Conservation (phyloP, 106 monocot species). For the Xerophyta viscosa region DNA sequence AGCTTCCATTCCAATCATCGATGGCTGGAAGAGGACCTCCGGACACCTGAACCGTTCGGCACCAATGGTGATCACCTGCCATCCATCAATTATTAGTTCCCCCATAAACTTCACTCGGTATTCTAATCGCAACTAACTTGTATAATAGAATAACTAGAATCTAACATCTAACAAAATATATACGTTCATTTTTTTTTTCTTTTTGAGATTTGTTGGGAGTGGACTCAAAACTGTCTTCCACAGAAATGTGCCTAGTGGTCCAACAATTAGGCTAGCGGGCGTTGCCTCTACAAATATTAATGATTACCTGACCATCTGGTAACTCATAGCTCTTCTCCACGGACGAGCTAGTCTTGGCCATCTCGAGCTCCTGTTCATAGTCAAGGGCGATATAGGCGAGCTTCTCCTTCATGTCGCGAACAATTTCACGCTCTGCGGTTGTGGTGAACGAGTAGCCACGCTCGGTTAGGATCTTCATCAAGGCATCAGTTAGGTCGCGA, state of each 20-base stretch:
- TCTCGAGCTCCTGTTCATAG: slow-evolving; percentile 21
- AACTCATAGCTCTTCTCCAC: slow-evolving; percentile 26
- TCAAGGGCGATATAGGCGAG: slow-evolving; percentile 21
- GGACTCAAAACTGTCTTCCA: too few relatives aligned
- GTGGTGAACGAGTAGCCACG: slow-evolving; percentile 26
- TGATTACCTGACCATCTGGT: slow-evolving; percentile 23
- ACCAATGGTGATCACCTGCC: slow-evolving; percentile 29
- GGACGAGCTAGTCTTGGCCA: slow-evolving; percentile 13
- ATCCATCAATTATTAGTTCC: too few relatives aligned
- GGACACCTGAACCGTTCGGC: slow-evolving; percentile 26
- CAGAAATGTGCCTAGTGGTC: too few relatives aligned
- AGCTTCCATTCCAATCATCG: slow-evolving; percentile 27
- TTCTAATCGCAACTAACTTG: too few relatives aligned
- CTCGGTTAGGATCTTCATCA: slow-evolving; percentile 23
- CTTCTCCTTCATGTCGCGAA: slow-evolving; percentile 26
- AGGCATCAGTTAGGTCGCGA: slow-evolving; percentile 17
- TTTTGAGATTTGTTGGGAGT: too few relatives aligned
- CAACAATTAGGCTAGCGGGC: too few relatives aligned
- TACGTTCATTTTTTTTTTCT: too few relatives aligned
- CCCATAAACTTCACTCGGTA: too few relatives aligned
- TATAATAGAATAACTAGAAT: too few relatives aligned
- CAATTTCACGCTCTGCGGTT: slow-evolving; percentile 27
- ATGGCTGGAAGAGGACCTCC: slow-evolving; percentile 28
- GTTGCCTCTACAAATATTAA: too few relatives aligned
- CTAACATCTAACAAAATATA: too few relatives aligned